Conservation (phyloP, 2,329 filamentous ascomycete genomes). For the Fusarium poae region DNA sequence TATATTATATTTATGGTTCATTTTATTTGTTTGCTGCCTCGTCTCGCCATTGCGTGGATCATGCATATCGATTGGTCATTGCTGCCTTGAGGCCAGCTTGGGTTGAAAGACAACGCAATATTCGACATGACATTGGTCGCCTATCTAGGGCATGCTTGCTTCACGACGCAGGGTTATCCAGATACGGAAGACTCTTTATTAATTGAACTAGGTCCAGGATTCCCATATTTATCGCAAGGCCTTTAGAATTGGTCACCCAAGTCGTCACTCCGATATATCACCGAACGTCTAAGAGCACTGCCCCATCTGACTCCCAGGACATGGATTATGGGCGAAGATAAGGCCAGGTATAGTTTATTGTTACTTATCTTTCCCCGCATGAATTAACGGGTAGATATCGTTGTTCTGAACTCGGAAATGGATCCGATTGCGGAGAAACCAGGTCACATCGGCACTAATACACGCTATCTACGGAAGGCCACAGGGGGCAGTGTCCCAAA, state of each 20-base stretch:
- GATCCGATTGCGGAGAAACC: neutral
- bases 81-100: conserved; percentile 5
- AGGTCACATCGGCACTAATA: neutral
- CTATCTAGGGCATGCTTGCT: neutral
- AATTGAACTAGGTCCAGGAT: neutral
- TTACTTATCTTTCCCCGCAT: neutral
- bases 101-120: neutral
- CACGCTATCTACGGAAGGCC: too few relatives aligned
- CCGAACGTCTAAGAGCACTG: neutral
- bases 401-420: neutral
- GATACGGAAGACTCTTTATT: neutral
- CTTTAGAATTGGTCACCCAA: neutral
- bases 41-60: neutral
- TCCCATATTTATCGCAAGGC: neutral
- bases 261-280: neutral
- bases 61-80: neutral
- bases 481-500: too few relatives aligned
- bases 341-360: neutral
- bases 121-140: neutral
- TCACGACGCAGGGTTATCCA: neutral
- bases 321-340: neutral
- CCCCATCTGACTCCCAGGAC: neutral
- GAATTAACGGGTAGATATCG: neutral
- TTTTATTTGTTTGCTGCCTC: neutral
- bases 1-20: neutral